These are phyloP conservation scores for Candida sp. DNA, from an alignment of 1,139 yeast species.

Conservation along the genomic window DNA sequence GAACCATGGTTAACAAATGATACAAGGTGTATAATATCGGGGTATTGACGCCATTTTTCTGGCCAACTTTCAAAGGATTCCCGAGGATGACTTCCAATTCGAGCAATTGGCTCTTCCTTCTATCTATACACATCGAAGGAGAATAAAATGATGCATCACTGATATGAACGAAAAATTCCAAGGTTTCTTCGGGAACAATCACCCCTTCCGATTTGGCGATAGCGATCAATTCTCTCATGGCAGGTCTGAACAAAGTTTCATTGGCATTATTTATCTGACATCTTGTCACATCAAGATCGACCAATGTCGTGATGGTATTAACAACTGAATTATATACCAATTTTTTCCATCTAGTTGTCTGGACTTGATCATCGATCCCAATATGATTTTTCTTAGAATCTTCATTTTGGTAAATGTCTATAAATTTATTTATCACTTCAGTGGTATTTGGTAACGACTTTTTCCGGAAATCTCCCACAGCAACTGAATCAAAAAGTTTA, in stretches of 20 bases:
- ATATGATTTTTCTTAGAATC: constrained; percentile 37
- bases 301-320: constrained; percentile 61
- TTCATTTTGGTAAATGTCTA: constrained; percentile 45
- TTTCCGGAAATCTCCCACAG: constrained; percentile 49
- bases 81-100: constrained; percentile 74
- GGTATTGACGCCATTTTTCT: constrained; percentile 48
- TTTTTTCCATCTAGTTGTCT: constrained; percentile 67
- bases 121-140: constrained; percentile 76
- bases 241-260: constrained; percentile 49
- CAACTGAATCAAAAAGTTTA: constrained; percentile 50
- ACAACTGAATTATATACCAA: constrained; percentile 66
- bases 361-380: constrained; percentile 44
- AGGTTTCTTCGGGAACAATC: constrained; percentile 36
- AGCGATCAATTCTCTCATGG: constrained; percentile 60
- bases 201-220: constrained; percentile 67
- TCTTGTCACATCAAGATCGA: constrained; percentile 53
- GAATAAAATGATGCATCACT: constrained; percentile 64
- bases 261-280: constrained; percentile 53
- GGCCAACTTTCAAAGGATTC: constrained; percentile 62
- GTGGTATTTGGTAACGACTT: constrained; percentile 18
- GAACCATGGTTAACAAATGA: constrained; percentile 54
- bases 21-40: constrained; percentile 61
- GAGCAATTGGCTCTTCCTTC: constrained; percentile 63
- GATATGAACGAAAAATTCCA: constrained; percentile 49
- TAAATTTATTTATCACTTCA: constrained; percentile 36